Evolutionary conservation across 306 rosid genomes (phyloP).

Genomic region (Vigna hirtella): DNA sequence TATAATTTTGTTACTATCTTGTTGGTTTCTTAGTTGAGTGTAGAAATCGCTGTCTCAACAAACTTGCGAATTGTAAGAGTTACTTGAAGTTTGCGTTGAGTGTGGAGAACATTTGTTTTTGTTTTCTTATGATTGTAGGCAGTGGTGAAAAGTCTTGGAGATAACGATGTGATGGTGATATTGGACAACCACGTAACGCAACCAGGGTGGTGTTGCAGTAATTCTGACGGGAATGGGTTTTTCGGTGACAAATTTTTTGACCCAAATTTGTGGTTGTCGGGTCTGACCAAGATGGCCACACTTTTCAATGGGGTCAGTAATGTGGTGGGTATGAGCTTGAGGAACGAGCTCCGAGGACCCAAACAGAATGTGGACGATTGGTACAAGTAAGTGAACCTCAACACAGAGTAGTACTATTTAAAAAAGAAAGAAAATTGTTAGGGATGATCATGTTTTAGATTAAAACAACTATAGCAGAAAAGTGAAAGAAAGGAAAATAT

Average conservation of each 20-base stretch:
- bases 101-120: not conserved
- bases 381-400: conserved; percentile 55
- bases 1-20: not conserved
- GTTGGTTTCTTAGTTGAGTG: not conserved
- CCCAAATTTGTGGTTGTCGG: conserved; percentile 70
- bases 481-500: not conserved
- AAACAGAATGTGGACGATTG: conserved; percentile 78
- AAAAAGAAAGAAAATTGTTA: too few relatives aligned
- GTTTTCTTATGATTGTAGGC: conserved; percentile 46
- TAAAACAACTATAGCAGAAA: not conserved
- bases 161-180: conserved; percentile 76
- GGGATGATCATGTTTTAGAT: not conserved
- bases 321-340: conserved; percentile 87
- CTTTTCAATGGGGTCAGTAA: conserved; percentile 63
- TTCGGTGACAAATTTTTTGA: conserved; percentile 75
- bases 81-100: not conserved
- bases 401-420: too few relatives aligned
- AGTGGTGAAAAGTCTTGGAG: conserved; percentile 68
- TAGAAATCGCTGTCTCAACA: not conserved
- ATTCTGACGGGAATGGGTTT: conserved; percentile 73
- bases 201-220: conserved; percentile 90
- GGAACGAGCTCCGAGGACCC: conserved; percentile 89
- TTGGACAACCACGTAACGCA: conserved; percentile 79
- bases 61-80: not conserved
- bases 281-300: conserved; percentile 82